Evolutionary conservation across 2,329 filamentous ascomycete species (phyloP), one percentile per base, ranked within the genome.

Genomic region (Zalaria obscura): DNA sequence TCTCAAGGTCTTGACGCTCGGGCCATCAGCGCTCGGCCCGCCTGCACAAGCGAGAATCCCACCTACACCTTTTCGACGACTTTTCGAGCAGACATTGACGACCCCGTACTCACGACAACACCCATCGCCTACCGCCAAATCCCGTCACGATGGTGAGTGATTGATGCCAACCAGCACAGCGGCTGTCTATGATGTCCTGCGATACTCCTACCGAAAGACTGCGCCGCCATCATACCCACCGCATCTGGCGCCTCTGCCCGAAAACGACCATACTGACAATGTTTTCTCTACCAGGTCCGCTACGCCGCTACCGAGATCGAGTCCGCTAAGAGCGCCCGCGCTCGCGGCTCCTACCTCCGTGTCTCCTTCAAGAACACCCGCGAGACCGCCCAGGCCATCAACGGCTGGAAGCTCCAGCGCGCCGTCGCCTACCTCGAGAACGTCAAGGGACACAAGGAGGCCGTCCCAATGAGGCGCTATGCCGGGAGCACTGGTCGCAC

Each of bases 301-400:
- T 95, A 95, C 87, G 86, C 86, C 71, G 83, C 83, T 66, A 84
- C 80, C 64, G 77, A 87, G 67, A 89, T 93, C 67, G 75, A 82
- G 61, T 72, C 80, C 69, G 76, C 80, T 59, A 95, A 94, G 79
- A 93, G 85, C 73, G 91, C 91, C 70, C 86, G 89, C 75, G 83
- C 89, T 66, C 88, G 91, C 72, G 91, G 93, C 71, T 87, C 88
- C 68, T 98, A 96, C 78, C 84, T 98, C 62, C 87, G 91, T 67
- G 89, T 96, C 60, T 93, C 85, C 60, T 98, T 95, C 85, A 98
- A 98, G 83, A 98, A 98, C 82, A 98, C 91, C 67, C 87, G 91
- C 65, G 93, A 98, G 78, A 95, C 89, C 56, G 91, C 93, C 54
- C 91, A 96, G 77, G 88, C 88, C 62, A 94, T 98, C 80, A 96